Evolutionary conservation across 805 yeast species (phyloP), one percentile per base, ranked within the genome.

Genomic region (Lachancea cidri): DNA sequence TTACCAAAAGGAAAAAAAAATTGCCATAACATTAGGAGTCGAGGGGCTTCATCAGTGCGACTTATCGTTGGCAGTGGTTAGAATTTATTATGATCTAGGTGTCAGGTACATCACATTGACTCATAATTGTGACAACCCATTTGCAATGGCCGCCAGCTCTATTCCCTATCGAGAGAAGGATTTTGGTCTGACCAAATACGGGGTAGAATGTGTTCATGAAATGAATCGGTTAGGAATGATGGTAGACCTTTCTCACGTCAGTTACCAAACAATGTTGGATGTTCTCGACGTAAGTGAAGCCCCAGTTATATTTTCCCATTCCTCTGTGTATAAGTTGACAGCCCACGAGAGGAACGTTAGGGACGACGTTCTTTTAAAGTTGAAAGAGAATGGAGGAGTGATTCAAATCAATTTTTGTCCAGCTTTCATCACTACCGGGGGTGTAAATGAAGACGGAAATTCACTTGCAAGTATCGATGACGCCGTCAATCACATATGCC

Each of bases 31-130:
- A 4, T 43, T 76, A 45, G 81, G 79, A 13, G 70, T 73, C 16
- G 80, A 76, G 54, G 79, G 80, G 4, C 55, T 74, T 22, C 80
- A 75, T 52, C 79, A 73, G 54, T 66, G 68, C 17, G 81, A 73
- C 47, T 48, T 68, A 2, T 72, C 79, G 1, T 48, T 74, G 13
- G 77, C 68, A 13, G 75, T 72, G 14, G 57, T 75, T 20, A 62
- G 81, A 49, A 71, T 66, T 49, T 75, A 70, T 50, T 68, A 54
- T 47, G 74, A 70, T 5, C 46, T 75, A 24, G 80, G 80, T 11
- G 76, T 74, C n/a, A 49, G 79, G 27, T 75, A 75, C 51, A 68
- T 73, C 32, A 75, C 80, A 0, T 52, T 75, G 39, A 74, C 79
- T 0, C 79, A 74, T 44, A 74, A 74, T 50, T 73, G 79, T 56